Evolutionary conservation across 495 filamentous ascomycete genomes (phyloP).

Genomic region (Schizothecium vesticola): DNA sequence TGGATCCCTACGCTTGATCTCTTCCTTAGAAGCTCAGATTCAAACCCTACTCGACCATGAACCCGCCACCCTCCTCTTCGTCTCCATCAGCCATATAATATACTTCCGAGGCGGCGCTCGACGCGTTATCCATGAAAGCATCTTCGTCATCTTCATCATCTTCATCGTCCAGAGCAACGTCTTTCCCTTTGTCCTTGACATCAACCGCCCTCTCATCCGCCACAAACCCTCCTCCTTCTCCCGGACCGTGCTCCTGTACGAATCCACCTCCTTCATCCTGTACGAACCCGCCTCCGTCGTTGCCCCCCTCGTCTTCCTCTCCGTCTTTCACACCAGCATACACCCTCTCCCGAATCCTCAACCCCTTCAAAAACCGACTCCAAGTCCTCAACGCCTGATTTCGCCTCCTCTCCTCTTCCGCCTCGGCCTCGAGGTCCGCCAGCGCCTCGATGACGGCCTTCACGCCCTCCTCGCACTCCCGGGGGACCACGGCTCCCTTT

Average conservation of each 20-base stretch:
- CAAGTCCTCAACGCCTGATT: slow-evolving; percentile 62
- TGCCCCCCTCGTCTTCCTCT: slow-evolving; percentile 24
- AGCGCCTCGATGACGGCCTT: slow-evolving; percentile 60
- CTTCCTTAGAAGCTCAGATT: background rate
- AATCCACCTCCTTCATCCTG: background rate
- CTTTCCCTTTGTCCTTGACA: slow-evolving; percentile 23
- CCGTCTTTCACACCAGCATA: slow-evolving; percentile 45
- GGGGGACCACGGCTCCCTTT: slow-evolving; percentile 68
- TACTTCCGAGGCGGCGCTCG: slow-evolving; percentile 25
- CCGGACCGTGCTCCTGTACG: background rate
- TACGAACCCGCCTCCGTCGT: background rate
- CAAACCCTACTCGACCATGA: background rate
- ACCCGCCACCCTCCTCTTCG: background rate
- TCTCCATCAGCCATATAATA: slow-evolving; percentile 18
- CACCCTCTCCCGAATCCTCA: slow-evolving; percentile 76
- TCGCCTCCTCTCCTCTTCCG: slow-evolving; percentile 51
- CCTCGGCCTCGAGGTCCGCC: slow-evolving; percentile 53
- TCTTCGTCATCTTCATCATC: slow-evolving; percentile 18
- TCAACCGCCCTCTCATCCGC: slow-evolving; percentile 3
- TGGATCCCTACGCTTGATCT: too few relatives aligned
- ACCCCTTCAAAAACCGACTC: slow-evolving; percentile 66
- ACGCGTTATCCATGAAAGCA: slow-evolving; percentile 11
- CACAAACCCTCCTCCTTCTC: background rate
- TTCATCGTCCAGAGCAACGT: slow-evolving; percentile 8
- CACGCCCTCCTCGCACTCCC: slow-evolving; percentile 65